Base-by-base conservation (phyloP, 257 asterid species). In the Anisodus tanguticus region DNA sequence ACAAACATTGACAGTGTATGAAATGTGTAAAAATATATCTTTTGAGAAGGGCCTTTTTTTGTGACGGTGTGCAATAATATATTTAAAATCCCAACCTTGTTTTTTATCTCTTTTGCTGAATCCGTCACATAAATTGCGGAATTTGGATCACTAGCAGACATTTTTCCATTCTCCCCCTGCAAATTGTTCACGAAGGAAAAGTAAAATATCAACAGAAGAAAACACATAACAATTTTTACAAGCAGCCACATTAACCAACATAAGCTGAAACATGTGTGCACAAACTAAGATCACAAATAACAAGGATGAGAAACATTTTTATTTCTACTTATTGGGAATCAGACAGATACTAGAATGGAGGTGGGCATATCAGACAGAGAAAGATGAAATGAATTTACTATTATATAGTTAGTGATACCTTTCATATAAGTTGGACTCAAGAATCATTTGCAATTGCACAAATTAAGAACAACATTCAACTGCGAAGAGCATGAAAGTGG, bases 41-140 rank as follows among this genome's bases (percentile, higher is more conserved):
- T 11, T 19, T 22, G 11, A 8, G 80, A 74, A 17, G 66, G 66
- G 6, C 7, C 6, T n/a, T 17, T 59, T 59, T 59, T 22, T 57
- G 9, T 12, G 62, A 7, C 26, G 9, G 26, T 13, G 64, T 31
- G 81, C n/a, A 51, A 49, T 49, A 22, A 51, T 76, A 51, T 12
- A 49, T 3, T 76, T 76, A 26, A 76, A 76, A 26, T 2, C 4
- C 83, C 31, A 72, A 95, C 99, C 99, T 95, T 95, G 88, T 89
- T 91, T 86, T 94, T 94, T 39, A 95, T 95, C 85, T 95, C 95
- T 87, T 94, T 93, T 5, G 91, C 94, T 45, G 95, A 88, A 87
- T 95, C 99, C 3, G 99, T 95, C 80, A 95, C 99, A 82, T 92
- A 95, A 88, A 93, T 95, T 79, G 99, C 99, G 22, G 99, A 93